Conservation (phyloP, 2,329 filamentous ascomycete species). For the Aspergillus quadrilineatus region DNA sequence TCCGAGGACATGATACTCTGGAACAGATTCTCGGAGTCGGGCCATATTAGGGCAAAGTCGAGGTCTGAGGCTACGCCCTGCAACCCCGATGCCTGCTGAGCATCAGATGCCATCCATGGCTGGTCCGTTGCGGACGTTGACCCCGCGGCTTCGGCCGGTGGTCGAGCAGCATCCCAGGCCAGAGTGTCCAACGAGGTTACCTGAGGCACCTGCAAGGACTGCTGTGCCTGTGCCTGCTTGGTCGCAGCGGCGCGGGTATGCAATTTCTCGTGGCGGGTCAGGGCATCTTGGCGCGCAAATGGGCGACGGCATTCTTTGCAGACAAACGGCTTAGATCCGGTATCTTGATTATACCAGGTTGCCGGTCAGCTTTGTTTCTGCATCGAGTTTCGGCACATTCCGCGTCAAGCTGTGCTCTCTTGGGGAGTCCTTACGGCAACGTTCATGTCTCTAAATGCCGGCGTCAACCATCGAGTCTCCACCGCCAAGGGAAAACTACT, state of each 20-base stretch:
- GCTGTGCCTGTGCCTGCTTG: constrained; percentile 20
- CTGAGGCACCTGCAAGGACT: constrained; percentile 13
- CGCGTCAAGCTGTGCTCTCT: neutral
- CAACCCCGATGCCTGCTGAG: constrained; percentile 21
- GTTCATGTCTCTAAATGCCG: constrained; percentile 42
- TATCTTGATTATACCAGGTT: constrained; percentile 33
- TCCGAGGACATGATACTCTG: constrained; percentile 47
- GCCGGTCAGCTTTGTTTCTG: constrained; percentile 14
- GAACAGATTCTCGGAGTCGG: constrained; percentile 47
- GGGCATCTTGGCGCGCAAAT: constrained; percentile 46
- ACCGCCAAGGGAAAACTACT: constrained; percentile 13
- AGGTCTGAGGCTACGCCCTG: constrained; percentile 32
- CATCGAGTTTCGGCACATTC: neutral
- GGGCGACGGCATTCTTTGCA: constrained; percentile 43
- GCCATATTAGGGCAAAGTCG: constrained; percentile 47
- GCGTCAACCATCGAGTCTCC: constrained; percentile 17
- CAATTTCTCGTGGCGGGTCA: constrained; percentile 47
- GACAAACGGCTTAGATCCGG: constrained; percentile 43
- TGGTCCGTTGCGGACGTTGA: constrained; percentile 24
- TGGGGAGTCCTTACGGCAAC: constrained; percentile 38
- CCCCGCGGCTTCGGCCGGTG: constrained; percentile 18
- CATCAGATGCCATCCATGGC: constrained; percentile 27
- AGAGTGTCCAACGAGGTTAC: constrained; percentile 23
- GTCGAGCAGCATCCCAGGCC: constrained; percentile 27
- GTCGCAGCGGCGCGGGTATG: constrained; percentile 32